Conservation (phyloP, 2,329 filamentous ascomycete genomes). For the Paecilomyces formosus region DNA sequence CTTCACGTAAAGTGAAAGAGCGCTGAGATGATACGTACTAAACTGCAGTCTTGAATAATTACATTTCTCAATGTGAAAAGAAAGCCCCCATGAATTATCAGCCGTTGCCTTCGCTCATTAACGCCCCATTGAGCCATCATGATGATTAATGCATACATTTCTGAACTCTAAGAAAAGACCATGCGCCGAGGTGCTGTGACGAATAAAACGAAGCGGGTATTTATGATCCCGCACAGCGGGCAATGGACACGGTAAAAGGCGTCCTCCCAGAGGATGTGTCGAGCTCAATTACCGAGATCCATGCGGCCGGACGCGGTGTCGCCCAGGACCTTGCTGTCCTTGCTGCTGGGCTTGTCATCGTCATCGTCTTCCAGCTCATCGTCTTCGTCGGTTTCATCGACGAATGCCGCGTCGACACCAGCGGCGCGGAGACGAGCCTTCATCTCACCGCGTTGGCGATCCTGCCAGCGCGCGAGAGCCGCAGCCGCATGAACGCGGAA, state of each 20-base stretch:
- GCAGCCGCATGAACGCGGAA: conserved; percentile 92
- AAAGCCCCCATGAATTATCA: not conserved
- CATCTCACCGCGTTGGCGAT: conserved; percentile 72
- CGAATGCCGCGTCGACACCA: conserved; percentile 68
- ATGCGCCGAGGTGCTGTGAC: not conserved
- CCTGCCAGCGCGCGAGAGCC: conserved; percentile 85
- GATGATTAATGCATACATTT: not conserved
- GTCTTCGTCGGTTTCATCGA: conserved; percentile 59
- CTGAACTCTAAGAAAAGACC: not conserved
- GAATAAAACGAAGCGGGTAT: not conserved
- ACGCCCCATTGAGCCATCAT: not conserved
- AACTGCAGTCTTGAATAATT: not conserved
- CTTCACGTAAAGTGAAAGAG: not conserved
- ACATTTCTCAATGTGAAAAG: not conserved
- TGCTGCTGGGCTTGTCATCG: conserved; percentile 10
- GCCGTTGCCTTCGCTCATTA: not conserved
- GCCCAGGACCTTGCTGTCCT: conserved; percentile 15
- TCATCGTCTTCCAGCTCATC: conserved; percentile 47
- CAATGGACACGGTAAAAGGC: not conserved
- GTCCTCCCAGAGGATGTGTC: not conserved
- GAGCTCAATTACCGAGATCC: conserved; percentile 26
- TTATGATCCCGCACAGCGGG: not conserved
- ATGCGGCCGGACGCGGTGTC: conserved; percentile 28
- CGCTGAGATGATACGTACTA: not conserved
- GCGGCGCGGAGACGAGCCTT: conserved; percentile 63